phyloP scores from a whole-genome alignment of 768 basidiomycete genomes.

The Mycena pura region DNA sequence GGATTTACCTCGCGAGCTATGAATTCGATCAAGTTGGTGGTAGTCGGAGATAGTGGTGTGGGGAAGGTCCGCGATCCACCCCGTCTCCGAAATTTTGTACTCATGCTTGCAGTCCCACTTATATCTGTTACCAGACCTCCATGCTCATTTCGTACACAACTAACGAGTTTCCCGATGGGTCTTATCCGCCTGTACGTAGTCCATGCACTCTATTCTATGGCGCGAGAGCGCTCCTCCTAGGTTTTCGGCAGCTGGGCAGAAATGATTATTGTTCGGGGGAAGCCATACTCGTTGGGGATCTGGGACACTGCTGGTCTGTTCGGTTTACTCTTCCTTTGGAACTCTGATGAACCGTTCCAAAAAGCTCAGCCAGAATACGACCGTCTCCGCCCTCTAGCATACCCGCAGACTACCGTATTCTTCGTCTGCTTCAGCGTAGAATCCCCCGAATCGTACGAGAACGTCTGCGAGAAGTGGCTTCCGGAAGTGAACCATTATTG shows the following conservation, averaged over 20 bases:
- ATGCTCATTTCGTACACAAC: constrained; percentile 97
- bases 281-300: constrained; percentile 96
- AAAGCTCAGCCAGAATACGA: constrained; percentile 99
- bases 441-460: constrained; percentile 97
- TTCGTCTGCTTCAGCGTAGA: constrained; percentile 99
- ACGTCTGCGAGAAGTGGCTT: constrained; percentile 99
- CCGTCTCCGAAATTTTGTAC: constrained; percentile 27
- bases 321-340: neutral
- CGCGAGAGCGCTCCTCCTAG: constrained; percentile 45
- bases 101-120: constrained; percentile 6
- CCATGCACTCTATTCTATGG: constrained; percentile 29
- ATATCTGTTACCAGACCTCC: constrained; percentile 70
- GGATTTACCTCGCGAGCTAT: no score
- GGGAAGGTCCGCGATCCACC: constrained; percentile 97
- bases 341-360: no score
- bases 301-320: constrained; percentile 97
- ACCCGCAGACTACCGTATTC: constrained; percentile 99
- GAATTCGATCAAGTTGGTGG: constrained; percentile 99
- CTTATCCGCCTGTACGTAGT: constrained; percentile 90
- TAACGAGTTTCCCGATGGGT: constrained; percentile 98
- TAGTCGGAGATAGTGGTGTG: constrained; percentile 97
- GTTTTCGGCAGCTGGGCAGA: constrained; percentile 98
- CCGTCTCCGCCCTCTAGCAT: constrained; percentile 96
- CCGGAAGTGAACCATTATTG: constrained; percentile 99
- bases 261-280: constrained; percentile 99